Evolutionary conservation across 2,329 filamentous ascomycete genomes (phyloP), one percentile per base, ranked within the genome.

Genomic region (Colletotrichum graminicola): DNA sequence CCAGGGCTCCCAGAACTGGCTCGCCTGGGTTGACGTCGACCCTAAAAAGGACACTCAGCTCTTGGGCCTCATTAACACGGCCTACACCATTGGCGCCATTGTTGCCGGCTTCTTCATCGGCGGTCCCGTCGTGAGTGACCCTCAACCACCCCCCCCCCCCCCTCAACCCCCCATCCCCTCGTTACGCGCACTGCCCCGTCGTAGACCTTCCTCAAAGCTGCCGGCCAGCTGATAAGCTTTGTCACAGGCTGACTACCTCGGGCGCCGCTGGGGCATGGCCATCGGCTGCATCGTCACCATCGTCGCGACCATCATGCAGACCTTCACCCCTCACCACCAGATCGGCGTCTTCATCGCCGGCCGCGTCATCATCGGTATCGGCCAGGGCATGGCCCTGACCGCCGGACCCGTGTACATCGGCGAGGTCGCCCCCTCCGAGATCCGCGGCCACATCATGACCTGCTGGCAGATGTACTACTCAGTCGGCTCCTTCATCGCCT

Each of bases 61-160:
- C 16, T 81, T 86, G 57, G 84, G 84, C 29, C 75, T 86, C 64
- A 61, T 93, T 77, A 93, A 92, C 76, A 93, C 91, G 2, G 86
- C 89, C 16, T 93, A 93, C 77, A 92, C 90, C 1, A 90, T 93
- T 57, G 91, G 91, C 67, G 91, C 90, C 64, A 92, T 93, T 60
- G 84, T 92, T 26, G 88, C 89, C 47, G 91, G 91, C 61, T 93
- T 91, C 83, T 93, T 93, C 83, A 77, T 92, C 12, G 90, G 88
- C 70, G 91, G 91, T 1, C 91, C 91, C 1, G 78, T 87, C 26
- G 89, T 84, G 75, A 75, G 79, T 21, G 12, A 3, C 5, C 7
- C 16, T 32, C 32, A 3, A 21, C 26, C 69, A 21, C 39, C 70
- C 23, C 5, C 23, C n/a, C n/a, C n/a, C n/a, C n/a, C n/a, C n/a